These are phyloP conservation scores for Megacollybia marginata DNA, from an alignment of 768 basidiomycete species.

Conservation along the genomic window DNA sequence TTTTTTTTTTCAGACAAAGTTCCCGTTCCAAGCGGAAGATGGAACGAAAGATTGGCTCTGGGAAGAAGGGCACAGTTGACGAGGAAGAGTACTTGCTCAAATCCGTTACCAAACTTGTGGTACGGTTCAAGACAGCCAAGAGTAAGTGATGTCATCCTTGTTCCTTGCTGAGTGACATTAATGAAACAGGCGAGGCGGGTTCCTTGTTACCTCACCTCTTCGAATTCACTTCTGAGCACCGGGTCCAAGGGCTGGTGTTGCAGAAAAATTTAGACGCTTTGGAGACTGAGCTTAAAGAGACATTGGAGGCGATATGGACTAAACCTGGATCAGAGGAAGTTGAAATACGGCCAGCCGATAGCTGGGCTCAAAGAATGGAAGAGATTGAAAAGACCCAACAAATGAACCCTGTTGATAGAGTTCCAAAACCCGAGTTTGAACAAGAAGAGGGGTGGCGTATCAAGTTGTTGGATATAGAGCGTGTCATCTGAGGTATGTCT, in stretches of 20 bases:
- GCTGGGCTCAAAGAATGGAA: constrained; percentile 49
- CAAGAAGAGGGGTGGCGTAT: constrained; percentile 32
- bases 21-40: constrained; percentile 81
- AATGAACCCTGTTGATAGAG: constrained; percentile 43
- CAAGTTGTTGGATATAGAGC: constrained; percentile 27
- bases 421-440: constrained; percentile 42
- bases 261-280: constrained; percentile 56
- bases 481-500: too few relatives aligned
- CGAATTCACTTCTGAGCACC: constrained; percentile 61
- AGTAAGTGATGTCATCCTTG: constrained; percentile 31
- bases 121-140: constrained; percentile 52
- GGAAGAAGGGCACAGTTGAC: constrained; percentile 90
- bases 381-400: constrained; percentile 40
- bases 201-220: constrained; percentile 71
- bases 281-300: constrained; percentile 44
- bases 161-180: constrained; percentile 1
- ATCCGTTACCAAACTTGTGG: constrained; percentile 71
- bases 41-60: constrained; percentile 81
- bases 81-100: constrained; percentile 92
- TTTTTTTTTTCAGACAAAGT: constrained; percentile 41
- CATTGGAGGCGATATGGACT: constrained; percentile 64
- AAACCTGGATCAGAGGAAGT: constrained; percentile 28
- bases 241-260: constrained; percentile 54
- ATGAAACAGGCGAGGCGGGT: constrained; percentile 51
- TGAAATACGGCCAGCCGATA: constrained; percentile 24